Evolutionary conservation across 305 asterid genomes (phyloP).

Genomic region (Salvia sclarea): DNA sequence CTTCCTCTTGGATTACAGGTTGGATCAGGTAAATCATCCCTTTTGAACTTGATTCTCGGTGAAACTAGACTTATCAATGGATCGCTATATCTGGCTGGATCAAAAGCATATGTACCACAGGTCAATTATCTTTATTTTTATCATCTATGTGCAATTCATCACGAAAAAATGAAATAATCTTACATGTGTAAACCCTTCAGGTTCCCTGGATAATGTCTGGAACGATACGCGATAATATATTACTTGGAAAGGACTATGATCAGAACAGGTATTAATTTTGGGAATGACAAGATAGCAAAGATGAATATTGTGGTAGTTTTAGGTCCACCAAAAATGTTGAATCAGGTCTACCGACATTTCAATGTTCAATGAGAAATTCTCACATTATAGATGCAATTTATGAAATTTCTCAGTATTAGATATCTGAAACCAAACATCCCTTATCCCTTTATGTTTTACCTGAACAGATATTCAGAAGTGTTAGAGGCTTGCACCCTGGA

Average conservation of each 20-base stretch:
- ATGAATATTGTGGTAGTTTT: slow-evolving; percentile 9
- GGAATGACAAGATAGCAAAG: background rate
- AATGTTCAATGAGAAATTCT: background rate
- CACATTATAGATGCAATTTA: background rate
- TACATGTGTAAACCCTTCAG: slow-evolving; percentile 42
- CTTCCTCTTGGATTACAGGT: slow-evolving; percentile 52
- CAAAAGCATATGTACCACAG: slow-evolving; percentile 91
- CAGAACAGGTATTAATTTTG: slow-evolving; percentile 53
- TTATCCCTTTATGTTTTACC: slow-evolving; percentile 24
- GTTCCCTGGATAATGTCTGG: slow-evolving; percentile 97
- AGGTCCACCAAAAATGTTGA: background rate
- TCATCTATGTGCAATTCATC: slow-evolving; percentile 15
- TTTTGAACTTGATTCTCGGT: slow-evolving; percentile 69
- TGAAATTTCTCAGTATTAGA: too few species aligned
- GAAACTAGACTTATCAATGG: slow-evolving; percentile 78
- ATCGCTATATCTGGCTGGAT: slow-evolving; percentile 51
- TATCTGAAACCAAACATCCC: background rate
- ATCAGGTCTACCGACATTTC: background rate
- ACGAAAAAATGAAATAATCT: background rate
- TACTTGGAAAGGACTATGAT: slow-evolving; percentile 76
- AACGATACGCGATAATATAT: slow-evolving; percentile 85
- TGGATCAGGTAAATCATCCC: slow-evolving; percentile 97
- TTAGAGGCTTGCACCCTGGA: slow-evolving; percentile 70
- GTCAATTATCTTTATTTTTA: slow-evolving; percentile 40
- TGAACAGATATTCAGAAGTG: slow-evolving; percentile 69